Percentiles rank a stretch among this genome's conserved stretches.
These are phyloP conservation scores for Kitagawia praeruptora DNA, from an alignment of 129 eudicot genomes.

Conservation along the genomic window DNA sequence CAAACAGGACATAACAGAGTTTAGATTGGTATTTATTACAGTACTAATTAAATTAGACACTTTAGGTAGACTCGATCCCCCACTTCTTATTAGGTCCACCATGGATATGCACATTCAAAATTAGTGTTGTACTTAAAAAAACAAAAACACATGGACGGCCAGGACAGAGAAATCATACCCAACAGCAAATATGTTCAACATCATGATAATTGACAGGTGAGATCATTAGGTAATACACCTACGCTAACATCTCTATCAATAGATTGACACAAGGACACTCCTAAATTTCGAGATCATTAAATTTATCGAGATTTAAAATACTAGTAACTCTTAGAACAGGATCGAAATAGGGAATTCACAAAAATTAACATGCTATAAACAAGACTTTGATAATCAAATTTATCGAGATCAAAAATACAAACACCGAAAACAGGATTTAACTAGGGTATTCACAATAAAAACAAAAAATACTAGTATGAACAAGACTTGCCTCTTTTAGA, in stretches of 20 bases:
- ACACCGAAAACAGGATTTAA: too few relatives aligned
- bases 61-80: not conserved
- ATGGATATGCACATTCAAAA: too few relatives aligned
- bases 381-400: too few relatives aligned
- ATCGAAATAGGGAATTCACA: too few relatives aligned
- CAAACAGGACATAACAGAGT: not conserved
- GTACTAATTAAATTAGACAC: not conserved
- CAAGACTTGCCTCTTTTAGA: not conserved
- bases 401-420: not conserved
- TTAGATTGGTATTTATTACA: not conserved
- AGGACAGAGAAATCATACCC: not conserved
- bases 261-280: not conserved
- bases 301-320: not conserved
- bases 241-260: not conserved
- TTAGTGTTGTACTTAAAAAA: too few relatives aligned
- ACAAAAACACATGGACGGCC: too few relatives aligned
- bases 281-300: not conserved
- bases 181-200: not conserved
- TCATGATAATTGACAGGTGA: not conserved
- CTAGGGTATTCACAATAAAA: too few relatives aligned
- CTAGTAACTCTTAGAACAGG: too few relatives aligned
- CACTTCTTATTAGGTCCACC: not conserved
- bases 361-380: too few relatives aligned
- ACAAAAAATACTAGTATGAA: too few relatives aligned
- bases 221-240: not conserved